These are phyloP conservation scores for Tulasnella sp. DNA, from an alignment of 768 basidiomycete species.

Conservation along the genomic window DNA sequence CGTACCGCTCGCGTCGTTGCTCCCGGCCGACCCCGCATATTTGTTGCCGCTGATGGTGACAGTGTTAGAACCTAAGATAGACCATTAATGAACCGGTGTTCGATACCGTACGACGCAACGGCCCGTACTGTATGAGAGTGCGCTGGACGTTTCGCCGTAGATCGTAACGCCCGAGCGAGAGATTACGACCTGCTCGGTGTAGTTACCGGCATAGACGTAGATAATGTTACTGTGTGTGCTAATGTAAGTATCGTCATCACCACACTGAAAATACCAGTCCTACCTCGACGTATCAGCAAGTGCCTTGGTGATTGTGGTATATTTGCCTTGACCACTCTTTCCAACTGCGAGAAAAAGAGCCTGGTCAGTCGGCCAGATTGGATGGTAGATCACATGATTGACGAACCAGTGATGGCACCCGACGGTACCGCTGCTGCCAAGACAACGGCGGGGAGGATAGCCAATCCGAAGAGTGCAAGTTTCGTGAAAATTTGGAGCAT, in stretches of 20 bases:
- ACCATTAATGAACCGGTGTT: neutral
- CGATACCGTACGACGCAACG: neutral
- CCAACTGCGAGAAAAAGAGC: too few species aligned
- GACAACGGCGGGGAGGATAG: neutral
- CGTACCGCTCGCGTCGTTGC: conserved; percentile 17
- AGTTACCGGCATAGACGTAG: conserved; percentile 9
- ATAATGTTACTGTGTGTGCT: neutral
- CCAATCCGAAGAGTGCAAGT: neutral
- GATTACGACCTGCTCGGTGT: conserved; percentile 10
- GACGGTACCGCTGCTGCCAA: neutral
- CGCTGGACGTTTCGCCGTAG: neutral
- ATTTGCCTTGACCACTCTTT: conserved; percentile 9
- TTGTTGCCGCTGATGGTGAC: conserved; percentile 12
- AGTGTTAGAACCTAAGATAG: neutral
- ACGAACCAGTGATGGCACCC: conserved; percentile 2
- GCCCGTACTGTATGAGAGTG: neutral
- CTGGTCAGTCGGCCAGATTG: neutral
- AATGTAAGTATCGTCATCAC: too few species aligned
- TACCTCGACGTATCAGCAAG: conserved; percentile 11
- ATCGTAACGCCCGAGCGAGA: conserved; percentile 4
- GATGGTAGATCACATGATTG: too few species aligned
- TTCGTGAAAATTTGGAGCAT: neutral
- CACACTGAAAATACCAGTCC: neutral
- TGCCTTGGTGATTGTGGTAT: conserved; percentile 6
- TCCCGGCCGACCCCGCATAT: conserved; percentile 16